Percentiles rank a stretch among this genome's conserved stretches.
These are phyloP conservation scores for Coniella lustricola DNA, from an alignment of 2,329 filamentous ascomycete genomes.

Conservation along the genomic window DNA sequence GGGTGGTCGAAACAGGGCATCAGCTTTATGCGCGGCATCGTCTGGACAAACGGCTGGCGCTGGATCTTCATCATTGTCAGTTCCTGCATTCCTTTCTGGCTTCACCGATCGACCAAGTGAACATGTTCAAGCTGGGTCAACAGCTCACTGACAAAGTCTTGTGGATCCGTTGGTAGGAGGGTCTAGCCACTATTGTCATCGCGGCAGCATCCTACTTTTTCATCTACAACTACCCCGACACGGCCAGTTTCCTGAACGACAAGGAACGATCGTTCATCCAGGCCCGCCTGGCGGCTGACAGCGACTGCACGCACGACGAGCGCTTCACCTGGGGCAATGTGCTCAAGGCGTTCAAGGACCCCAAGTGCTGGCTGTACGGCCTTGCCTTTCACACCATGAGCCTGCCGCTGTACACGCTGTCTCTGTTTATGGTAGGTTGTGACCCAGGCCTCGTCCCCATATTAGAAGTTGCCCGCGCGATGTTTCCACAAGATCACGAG, in stretches of 20 bases:
- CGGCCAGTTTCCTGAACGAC: slow-evolving; percentile 48
- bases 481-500: too few species aligned
- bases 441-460: too few species aligned
- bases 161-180: slow-evolving; percentile 37
- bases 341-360: slow-evolving; percentile 54
- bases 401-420: slow-evolving; percentile 50
- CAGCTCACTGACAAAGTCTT: neutral
- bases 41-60: slow-evolving; percentile 46
- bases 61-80: slow-evolving; percentile 55
- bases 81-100: neutral
- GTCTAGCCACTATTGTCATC: slow-evolving; percentile 47
- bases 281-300: slow-evolving; percentile 57
- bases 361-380: slow-evolving; percentile 67
- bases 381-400: slow-evolving; percentile 67
- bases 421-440: slow-evolving; percentile 43
- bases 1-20: slow-evolving; percentile 34
- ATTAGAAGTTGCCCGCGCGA: too few species aligned
- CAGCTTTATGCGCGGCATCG: slow-evolving; percentile 44
- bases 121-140: neutral
- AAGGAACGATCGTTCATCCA: slow-evolving; percentile 51
- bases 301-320: slow-evolving; percentile 63
- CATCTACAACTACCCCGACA: slow-evolving; percentile 59
- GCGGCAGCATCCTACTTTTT: slow-evolving; percentile 47
- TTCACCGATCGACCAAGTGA: neutral
- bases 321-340: slow-evolving; percentile 63